Percentiles rank a stretch among this genome's conserved stretches.
These are phyloP conservation scores for Eleusine coracana DNA, from an alignment of 176 grass and related monocot species.

Conservation along the genomic window DNA sequence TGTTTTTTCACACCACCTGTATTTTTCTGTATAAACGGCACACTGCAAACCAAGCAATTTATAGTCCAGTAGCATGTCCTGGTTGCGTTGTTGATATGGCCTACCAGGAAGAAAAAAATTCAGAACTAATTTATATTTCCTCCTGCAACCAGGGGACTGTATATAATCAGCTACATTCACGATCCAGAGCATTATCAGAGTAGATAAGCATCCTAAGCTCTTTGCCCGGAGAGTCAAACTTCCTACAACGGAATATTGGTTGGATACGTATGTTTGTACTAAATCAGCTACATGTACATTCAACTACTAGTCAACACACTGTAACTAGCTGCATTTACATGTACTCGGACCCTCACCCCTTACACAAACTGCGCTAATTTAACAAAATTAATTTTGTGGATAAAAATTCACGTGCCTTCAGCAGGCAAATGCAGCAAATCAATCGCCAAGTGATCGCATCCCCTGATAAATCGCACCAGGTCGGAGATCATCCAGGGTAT, in stretches of 20 bases:
- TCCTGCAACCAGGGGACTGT: too few relatives aligned
- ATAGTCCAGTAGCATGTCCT: too few relatives aligned
- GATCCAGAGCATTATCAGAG: too few relatives aligned
- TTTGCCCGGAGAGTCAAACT: not conserved
- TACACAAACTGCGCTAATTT: not conserved
- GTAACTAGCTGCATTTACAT: constrained; percentile 36
- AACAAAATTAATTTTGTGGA: not conserved
- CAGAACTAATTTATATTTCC: too few relatives aligned
- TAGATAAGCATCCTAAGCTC: too few relatives aligned
- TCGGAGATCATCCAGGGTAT: constrained; percentile 76
- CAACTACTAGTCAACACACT: not conserved
- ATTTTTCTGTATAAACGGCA: not conserved
- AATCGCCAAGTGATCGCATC: constrained; percentile 57
- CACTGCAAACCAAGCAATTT: not conserved
- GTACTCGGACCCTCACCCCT: not conserved
- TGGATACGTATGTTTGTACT: not conserved
- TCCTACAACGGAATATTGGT: not conserved
- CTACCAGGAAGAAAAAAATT: too few relatives aligned
- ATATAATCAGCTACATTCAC: not conserved
- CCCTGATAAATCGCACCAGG: constrained; percentile 78
- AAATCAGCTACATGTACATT: not conserved
- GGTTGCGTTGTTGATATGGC: too few relatives aligned
- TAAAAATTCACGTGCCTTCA: not conserved
- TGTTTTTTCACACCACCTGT: not conserved
- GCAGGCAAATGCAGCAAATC: constrained; percentile 22